phyloP scores from a whole-genome alignment of 148 eudicot genomes.

The Fagopyrum tataricum region DNA sequence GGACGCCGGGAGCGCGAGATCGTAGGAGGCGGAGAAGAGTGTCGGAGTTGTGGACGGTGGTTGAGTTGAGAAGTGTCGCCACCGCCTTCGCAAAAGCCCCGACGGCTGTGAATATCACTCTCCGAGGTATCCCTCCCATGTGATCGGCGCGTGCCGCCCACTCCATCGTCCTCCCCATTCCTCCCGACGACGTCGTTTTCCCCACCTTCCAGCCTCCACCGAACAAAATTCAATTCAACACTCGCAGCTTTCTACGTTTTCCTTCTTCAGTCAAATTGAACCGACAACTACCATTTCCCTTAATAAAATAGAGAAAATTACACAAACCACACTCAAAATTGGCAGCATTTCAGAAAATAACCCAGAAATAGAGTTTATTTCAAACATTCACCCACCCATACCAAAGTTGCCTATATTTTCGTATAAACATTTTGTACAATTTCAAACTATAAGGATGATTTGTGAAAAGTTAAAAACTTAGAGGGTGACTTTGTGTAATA shows the following conservation, averaged over 20 bases:
- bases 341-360: too few species aligned
- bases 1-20: conserved; percentile 60
- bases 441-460: too few species aligned
- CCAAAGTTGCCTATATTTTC: too few species aligned
- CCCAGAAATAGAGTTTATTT: too few species aligned
- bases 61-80: conserved; percentile 48
- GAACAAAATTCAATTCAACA: not conserved
- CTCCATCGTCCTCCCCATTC: conserved; percentile 42
- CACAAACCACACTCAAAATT: not conserved
- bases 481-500: too few species aligned
- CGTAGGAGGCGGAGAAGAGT: conserved; percentile 55
- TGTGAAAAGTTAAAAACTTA: too few species aligned
- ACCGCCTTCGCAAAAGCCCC: conserved; percentile 61
- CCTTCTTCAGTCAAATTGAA: not conserved
- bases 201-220: conserved; percentile 13
- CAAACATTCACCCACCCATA: too few species aligned
- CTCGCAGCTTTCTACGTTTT: not conserved
- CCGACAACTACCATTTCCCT: not conserved
- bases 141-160: conserved; percentile 79
- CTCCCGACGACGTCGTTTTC: conserved; percentile 3
- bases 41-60: conserved; percentile 64
- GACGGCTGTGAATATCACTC: conserved; percentile 33
- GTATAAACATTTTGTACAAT: too few species aligned
- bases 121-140: conserved; percentile 66
- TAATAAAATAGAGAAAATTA: not conserved